These are phyloP conservation scores for Hypoxylon crocopeplum DNA, from an alignment of 495 filamentous ascomycete species.

Conservation along the genomic window DNA sequence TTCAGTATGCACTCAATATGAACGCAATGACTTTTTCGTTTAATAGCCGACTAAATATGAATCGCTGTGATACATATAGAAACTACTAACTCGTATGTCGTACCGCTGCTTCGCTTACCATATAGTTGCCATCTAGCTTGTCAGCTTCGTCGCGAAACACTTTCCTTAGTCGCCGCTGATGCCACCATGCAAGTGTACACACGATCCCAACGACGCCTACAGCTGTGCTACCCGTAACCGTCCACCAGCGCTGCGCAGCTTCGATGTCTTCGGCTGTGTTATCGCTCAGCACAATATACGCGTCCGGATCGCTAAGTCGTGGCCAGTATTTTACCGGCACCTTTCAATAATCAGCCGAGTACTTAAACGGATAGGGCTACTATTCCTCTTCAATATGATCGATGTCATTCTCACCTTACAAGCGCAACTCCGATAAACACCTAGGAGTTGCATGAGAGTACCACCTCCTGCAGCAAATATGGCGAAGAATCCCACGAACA, in stretches of 20 bases:
- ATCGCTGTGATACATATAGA: too few species aligned
- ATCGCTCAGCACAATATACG: conserved; percentile 34
- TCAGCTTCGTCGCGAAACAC: conserved; percentile 42
- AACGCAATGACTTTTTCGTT: too few species aligned
- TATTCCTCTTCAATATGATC: neutral
- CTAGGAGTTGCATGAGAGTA: conserved; percentile 49
- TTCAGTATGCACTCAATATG: too few species aligned
- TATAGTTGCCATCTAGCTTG: conserved; percentile 23
- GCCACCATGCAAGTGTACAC: conserved; percentile 47
- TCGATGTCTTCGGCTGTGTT: conserved; percentile 31
- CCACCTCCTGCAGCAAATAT: conserved; percentile 45
- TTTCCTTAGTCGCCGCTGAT: conserved; percentile 43
- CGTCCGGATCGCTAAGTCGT: conserved; percentile 19
- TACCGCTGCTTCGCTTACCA: neutral
- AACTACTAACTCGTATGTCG: neutral
- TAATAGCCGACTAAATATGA: too few species aligned
- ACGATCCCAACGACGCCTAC: conserved; percentile 38
- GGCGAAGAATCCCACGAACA: conserved; percentile 40
- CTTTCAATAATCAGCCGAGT: conserved; percentile 6
- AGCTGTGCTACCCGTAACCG: conserved; percentile 35
- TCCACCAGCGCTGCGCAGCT: conserved; percentile 40
- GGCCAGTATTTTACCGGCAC: conserved; percentile 37
- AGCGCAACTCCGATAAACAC: conserved; percentile 48
- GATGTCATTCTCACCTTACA: conserved; percentile 32
- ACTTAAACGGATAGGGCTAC: too few species aligned